Evolutionary conservation across 805 yeast species (phyloP).

Genomic region (Yarrowia deformans): DNA sequence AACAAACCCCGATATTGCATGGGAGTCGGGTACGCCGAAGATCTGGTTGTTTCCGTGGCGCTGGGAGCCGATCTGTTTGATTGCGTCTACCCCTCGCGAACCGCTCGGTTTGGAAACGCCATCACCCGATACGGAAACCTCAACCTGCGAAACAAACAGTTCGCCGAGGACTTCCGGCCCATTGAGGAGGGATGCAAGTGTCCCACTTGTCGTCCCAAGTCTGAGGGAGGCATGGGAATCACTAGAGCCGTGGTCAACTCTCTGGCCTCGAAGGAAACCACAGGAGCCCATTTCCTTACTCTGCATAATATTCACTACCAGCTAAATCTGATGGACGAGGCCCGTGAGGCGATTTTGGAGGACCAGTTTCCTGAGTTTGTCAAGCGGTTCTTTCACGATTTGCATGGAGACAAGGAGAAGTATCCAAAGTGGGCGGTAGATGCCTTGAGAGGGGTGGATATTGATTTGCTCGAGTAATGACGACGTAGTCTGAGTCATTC

Average conservation of each 20-base stretch:
- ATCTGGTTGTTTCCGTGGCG: slow-evolving; percentile 56
- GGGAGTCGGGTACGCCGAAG: slow-evolving; percentile 60
- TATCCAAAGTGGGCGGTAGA: slow-evolving; percentile 56
- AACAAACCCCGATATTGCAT: slow-evolving; percentile 56
- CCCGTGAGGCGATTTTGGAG: slow-evolving; percentile 52
- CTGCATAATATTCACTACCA: slow-evolving; percentile 56
- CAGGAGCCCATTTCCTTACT: slow-evolving; percentile 56
- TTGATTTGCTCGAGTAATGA: slow-evolving; percentile 46
- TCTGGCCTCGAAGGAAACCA: slow-evolving; percentile 54
- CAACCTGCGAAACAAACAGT: slow-evolving; percentile 51
- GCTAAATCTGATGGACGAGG: slow-evolving; percentile 53
- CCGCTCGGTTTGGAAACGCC: slow-evolving; percentile 57
- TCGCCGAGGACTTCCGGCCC: slow-evolving; percentile 50
- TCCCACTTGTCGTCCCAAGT: slow-evolving; percentile 52
- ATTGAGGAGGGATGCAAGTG: slow-evolving; percentile 54
- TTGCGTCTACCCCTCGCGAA: slow-evolving; percentile 57
- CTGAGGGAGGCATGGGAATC: slow-evolving; percentile 51
- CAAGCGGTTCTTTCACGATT: slow-evolving; percentile 49
- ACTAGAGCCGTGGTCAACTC: slow-evolving; percentile 53
- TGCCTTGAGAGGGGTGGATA: slow-evolving; percentile 52
- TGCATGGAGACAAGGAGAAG: slow-evolving; percentile 49
- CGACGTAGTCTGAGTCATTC: not conserved
- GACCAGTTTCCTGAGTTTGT: slow-evolving; percentile 53
- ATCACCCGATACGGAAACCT: slow-evolving; percentile 52
- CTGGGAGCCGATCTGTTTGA: slow-evolving; percentile 58